phyloP scores from a whole-genome alignment of 108 stramenopile species.

The Fistulifera pelliculosa region DNA sequence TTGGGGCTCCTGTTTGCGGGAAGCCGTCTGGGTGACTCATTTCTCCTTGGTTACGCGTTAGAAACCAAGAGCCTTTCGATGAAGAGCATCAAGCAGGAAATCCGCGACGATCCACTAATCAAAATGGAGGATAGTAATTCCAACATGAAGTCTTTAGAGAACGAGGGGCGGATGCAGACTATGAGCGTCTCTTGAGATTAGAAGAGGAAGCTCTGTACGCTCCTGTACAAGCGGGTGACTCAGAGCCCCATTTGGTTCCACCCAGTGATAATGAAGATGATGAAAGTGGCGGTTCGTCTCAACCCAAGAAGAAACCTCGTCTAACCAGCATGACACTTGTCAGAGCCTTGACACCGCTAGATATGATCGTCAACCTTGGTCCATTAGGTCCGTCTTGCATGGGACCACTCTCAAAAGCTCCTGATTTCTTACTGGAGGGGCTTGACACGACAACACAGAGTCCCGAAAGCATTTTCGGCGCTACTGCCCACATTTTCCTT shows the following conservation, averaged over 20 bases:
- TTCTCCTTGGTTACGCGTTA: constrained; percentile 61
- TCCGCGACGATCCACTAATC: background rate
- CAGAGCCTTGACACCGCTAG: constrained; percentile 50
- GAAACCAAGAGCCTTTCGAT: constrained; percentile 14
- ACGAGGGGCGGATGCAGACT: constrained; percentile 7
- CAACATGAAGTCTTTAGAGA: too few species aligned
- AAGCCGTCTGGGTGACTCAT: constrained; percentile 76
- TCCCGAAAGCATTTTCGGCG: constrained; percentile 11
- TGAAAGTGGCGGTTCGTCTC: constrained; percentile 12
- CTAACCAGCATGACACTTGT: constrained; percentile 12
- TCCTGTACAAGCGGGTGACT: constrained; percentile 10
- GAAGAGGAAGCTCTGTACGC: constrained; percentile 77
- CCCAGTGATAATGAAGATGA: constrained; percentile 46
- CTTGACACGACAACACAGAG: background rate
- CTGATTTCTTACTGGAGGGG: background rate
- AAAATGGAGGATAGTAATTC: background rate
- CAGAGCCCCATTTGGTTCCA: constrained; percentile 34
- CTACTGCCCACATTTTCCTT: constrained; percentile 55
- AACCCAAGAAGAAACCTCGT: constrained; percentile 9
- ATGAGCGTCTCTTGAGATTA: constrained; percentile 36
- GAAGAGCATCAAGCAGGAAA: constrained; percentile 1
- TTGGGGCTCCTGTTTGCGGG: constrained; percentile 67
- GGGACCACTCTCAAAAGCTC: constrained; percentile 32
- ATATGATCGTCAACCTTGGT: constrained; percentile 63
- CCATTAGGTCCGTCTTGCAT: constrained; percentile 68